Percentiles rank a stretch among this genome's conserved stretches.
Evolutionary conservation across 2,329 filamentous ascomycete species (phyloP).

Genomic region (Tetracladium maxilliforme): DNA sequence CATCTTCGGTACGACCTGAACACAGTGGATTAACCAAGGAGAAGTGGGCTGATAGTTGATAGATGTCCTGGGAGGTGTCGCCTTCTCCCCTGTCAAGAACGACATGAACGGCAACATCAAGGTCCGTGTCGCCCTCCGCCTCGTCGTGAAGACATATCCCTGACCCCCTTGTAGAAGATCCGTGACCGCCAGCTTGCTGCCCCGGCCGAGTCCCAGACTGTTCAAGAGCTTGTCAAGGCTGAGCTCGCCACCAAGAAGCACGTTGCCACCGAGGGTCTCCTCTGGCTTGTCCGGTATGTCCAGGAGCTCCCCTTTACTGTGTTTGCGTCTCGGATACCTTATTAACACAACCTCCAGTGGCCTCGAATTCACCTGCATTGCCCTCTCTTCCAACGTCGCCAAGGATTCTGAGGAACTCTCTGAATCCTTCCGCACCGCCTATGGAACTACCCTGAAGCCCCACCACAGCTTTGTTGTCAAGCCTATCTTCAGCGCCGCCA

Average conservation of each 20-base stretch:
- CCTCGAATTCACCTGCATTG: constrained; percentile 84
- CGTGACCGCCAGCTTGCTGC: constrained; percentile 67
- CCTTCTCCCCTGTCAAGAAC: constrained; percentile 80
- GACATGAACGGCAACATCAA: constrained; percentile 89
- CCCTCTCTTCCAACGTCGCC: constrained; percentile 62
- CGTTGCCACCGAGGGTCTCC: constrained; percentile 70
- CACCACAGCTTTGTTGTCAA: constrained; percentile 84
- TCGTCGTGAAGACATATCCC: constrained; percentile 1
- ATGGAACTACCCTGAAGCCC: constrained; percentile 75
- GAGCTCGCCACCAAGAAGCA: constrained; percentile 87
- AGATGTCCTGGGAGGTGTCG: constrained; percentile 54
- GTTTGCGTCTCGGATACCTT: too few relatives aligned
- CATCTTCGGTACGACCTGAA: constrained; percentile 54
- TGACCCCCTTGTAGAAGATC: constrained; percentile 53
- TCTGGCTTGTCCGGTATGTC: constrained; percentile 77
- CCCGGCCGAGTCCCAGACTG: constrained; percentile 63
- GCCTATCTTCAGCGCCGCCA: constrained; percentile 83
- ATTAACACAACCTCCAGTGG: constrained; percentile 37
- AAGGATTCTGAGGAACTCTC: constrained; percentile 61
- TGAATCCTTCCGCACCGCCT: constrained; percentile 74
- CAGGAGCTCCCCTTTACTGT: constrained; percentile 4
- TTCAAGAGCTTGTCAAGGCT: constrained; percentile 74
- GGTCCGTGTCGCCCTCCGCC: constrained; percentile 28
- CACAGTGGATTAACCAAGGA: neutral
- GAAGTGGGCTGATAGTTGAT: neutral